A percentile compares a stretch with the other conserved stretches of the same genome.
These are phyloP conservation scores for Globisporangium paroecandrum DNA, from an alignment of 352 stramenopile species.

Conservation along the genomic window DNA sequence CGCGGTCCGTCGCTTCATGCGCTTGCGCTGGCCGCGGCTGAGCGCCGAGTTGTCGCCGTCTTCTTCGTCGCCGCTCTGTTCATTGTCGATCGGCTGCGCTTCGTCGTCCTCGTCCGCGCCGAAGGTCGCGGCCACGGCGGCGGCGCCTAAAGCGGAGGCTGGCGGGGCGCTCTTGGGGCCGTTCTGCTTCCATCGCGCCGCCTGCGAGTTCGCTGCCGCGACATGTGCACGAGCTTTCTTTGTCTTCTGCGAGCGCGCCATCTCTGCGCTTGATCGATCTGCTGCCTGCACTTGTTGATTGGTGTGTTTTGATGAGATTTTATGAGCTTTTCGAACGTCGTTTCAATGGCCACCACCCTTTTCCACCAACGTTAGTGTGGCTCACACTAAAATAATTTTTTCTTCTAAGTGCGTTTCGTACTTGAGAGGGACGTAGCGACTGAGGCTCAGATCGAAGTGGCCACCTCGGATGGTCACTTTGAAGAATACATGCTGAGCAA, in stretches of 20 bases:
- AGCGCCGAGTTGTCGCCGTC: conserved; percentile 33
- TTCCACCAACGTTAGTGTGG: neutral
- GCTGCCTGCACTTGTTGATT: neutral
- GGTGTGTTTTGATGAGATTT: neutral
- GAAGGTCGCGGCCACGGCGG: conserved; percentile 66
- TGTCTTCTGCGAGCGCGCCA: conserved; percentile 52
- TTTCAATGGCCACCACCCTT: conserved; percentile 16
- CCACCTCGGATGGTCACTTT: no score
- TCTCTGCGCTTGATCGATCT: neutral
- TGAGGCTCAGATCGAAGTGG: no score
- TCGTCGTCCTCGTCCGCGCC: conserved; percentile 35
- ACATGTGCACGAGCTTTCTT: conserved; percentile 55
- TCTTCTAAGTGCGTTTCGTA: neutral
- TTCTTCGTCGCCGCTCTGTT: conserved; percentile 31
- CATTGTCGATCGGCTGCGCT: conserved; percentile 27
- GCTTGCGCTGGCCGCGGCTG: conserved; percentile 82
- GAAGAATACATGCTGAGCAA: no score
- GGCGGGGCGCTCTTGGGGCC: neutral
- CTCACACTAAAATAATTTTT: neutral
- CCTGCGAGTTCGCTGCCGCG: conserved; percentile 42
- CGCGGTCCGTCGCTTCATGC: conserved; percentile 70
- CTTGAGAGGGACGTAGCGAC: no score
- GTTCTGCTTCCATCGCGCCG: conserved; percentile 15
- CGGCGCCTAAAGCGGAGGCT: conserved; percentile 34
- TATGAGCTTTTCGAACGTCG: conserved; percentile 4